phyloP scores from a whole-genome alignment of 2,329 filamentous ascomycete species.

The Trichoderma breve region DNA sequence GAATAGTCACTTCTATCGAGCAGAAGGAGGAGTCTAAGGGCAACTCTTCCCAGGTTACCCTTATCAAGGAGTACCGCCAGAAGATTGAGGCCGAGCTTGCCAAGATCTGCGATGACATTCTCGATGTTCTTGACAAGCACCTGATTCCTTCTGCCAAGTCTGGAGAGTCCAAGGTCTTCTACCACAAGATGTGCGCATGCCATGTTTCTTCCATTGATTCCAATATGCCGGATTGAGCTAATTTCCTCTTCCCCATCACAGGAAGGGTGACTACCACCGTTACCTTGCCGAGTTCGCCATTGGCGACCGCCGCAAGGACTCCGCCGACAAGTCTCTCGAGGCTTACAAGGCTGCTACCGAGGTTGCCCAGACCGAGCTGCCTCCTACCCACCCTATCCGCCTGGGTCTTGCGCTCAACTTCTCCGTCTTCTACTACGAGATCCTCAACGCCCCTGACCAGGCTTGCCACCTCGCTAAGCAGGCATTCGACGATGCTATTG shows the following conservation, averaged over 20 bases:
- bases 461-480: constrained; percentile 99
- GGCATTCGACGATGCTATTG: constrained; percentile 97
- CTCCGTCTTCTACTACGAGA: constrained; percentile 99
- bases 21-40: constrained; percentile 99
- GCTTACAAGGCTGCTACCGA: constrained; percentile 97
- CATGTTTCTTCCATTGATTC: neutral
- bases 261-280: constrained; percentile 99
- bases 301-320: constrained; percentile 91
- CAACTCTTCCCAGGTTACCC: constrained; percentile 82
- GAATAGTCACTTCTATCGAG: constrained; percentile 97
- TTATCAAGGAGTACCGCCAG: constrained; percentile 97
- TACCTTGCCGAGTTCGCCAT: constrained; percentile 96
- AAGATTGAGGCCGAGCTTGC: constrained; percentile 97
- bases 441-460: constrained; percentile 96
- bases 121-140: constrained; percentile 90
- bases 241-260: constrained; percentile 37
- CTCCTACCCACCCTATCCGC: constrained; percentile 96
- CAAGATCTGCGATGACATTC: constrained; percentile 97
- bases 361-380: constrained; percentile 95
- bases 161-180: constrained; percentile 99
- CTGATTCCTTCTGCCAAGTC: constrained; percentile 91
- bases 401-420: constrained; percentile 98
- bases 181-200: constrained; percentile 89
- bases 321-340: constrained; percentile 90
- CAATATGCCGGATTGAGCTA: neutral